Conservation (phyloP, 371 early-diverging fungal genomes). For the Phascolomyces articulosus region DNA sequence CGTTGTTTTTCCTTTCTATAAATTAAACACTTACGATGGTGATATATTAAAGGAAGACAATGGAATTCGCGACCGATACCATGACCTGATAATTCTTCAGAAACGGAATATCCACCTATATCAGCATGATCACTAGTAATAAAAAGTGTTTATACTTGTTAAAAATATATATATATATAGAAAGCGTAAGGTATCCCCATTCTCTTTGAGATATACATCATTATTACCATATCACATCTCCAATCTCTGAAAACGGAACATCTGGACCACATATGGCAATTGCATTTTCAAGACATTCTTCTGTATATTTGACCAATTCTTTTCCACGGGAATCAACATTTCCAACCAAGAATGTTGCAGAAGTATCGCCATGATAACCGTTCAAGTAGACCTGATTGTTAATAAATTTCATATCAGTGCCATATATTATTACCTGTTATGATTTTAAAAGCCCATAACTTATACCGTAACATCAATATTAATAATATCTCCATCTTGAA, state of each 20-base stretch:
- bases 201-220: not conserved
- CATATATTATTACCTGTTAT: too few species aligned
- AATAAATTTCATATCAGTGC: too few species aligned
- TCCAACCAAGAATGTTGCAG: conserved; percentile 84
- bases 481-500: conserved; percentile 84
- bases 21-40: conserved; percentile 47
- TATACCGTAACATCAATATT: conserved; percentile 85
- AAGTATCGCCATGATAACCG: conserved; percentile 87
- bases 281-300: conserved; percentile 73
- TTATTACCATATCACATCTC: conserved; percentile 69
- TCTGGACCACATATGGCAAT: conserved; percentile 80
- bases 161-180: too few species aligned
- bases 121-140: conserved; percentile 48
- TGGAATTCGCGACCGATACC: conserved; percentile 83
- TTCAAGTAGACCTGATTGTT: conserved; percentile 61
- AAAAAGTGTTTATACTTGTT: too few species aligned
- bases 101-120: conserved; percentile 65
- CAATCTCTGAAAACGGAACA: conserved; percentile 74
- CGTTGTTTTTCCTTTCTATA: not conserved
- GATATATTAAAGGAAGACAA: conserved; percentile 62
- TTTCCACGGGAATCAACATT: conserved; percentile 71
- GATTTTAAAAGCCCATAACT: too few species aligned
- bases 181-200: not conserved
- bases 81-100: conserved; percentile 85
- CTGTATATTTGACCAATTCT: conserved; percentile 70